Evolutionary conservation across 345 rosid genomes (phyloP).

Genomic region (Alliaria petiolata): DNA sequence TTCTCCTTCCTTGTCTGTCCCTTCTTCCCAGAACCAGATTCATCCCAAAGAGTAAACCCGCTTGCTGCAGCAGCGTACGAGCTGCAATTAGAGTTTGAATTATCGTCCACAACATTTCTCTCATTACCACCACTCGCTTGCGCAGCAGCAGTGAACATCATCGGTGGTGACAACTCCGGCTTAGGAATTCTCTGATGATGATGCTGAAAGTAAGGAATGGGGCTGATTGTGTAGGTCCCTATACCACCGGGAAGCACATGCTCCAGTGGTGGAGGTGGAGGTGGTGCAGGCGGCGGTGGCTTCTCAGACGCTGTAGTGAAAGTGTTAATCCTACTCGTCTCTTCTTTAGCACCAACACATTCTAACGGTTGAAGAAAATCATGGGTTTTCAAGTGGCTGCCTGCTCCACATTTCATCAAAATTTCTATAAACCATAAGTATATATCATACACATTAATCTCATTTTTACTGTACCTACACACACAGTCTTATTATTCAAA

Average conservation of each 20-base stretch:
- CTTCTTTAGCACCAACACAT: slow-evolving; percentile 57
- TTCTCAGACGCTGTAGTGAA: slow-evolving; percentile 43
- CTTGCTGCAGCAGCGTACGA: slow-evolving; percentile 57
- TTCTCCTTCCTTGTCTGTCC: slow-evolving; percentile 98
- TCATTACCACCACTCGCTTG: slow-evolving; percentile 54
- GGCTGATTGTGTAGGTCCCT: slow-evolving; percentile 84
- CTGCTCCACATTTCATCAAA: slow-evolving; percentile 30
- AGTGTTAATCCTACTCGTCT: slow-evolving; percentile 34
- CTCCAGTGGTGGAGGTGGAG: slow-evolving; percentile 39
- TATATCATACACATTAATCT: not conserved
- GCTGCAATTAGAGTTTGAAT: slow-evolving; percentile 61
- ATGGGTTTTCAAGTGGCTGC: slow-evolving; percentile 62
- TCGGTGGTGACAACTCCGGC: slow-evolving; percentile 58
- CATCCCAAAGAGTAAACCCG: slow-evolving; percentile 86
- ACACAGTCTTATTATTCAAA: no score
- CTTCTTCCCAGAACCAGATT: slow-evolving; percentile 56
- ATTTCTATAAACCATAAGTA: not conserved
- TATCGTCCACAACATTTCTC: slow-evolving; percentile 60
- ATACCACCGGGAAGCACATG: slow-evolving; percentile 90
- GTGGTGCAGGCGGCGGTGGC: slow-evolving; percentile 57
- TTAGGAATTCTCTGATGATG: slow-evolving; percentile 47
- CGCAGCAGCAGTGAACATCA: slow-evolving; percentile 28
- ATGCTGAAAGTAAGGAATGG: slow-evolving; percentile 56
- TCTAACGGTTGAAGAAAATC: slow-evolving; percentile 78
- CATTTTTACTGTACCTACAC: not conserved